Conservation (phyloP, 2,329 filamentous ascomycete genomes). For the Aspergillus flavus region DNA sequence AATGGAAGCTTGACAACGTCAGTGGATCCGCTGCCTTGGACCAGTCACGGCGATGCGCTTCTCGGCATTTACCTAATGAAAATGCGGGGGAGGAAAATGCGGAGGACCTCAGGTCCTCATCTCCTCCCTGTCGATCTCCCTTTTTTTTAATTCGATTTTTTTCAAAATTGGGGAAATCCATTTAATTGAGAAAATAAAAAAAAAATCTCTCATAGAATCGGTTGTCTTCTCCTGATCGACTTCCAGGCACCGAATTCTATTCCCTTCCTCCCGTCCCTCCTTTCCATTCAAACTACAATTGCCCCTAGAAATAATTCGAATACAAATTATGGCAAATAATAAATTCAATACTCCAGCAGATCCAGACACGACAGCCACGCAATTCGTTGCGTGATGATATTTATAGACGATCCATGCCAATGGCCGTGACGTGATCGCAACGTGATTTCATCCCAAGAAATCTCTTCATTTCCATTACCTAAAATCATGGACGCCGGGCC, state of each 20-base stretch:
- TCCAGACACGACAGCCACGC: not conserved
- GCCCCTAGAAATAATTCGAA: too few species aligned
- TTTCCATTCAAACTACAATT: not conserved
- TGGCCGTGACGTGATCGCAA: not conserved
- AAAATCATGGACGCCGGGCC: not conserved
- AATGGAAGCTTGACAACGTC: slow-evolving; percentile 2
- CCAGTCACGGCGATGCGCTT: not conserved
- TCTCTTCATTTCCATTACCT: not conserved
- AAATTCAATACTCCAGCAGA: not conserved
- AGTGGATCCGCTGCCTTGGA: not conserved
- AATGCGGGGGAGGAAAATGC: not conserved
- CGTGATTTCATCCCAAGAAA: not conserved
- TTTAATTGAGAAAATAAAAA: not conserved
- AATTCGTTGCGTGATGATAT: not conserved
- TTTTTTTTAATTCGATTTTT: not conserved
- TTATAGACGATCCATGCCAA: not conserved
- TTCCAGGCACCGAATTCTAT: not conserved
- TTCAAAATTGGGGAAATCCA: not conserved
- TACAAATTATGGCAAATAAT: too few species aligned
- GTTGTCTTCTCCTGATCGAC: not conserved
- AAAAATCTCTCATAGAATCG: not conserved
- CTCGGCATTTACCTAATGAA: slow-evolving; percentile 1
- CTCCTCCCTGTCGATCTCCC: not conserved
- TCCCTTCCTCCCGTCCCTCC: not conserved
- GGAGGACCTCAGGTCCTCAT: not conserved